Percentiles rank a stretch among this genome's conserved stretches.
Evolutionary conservation across 2,329 filamentous ascomycete genomes (phyloP).

Genomic region (Neoarthrinium moseri): DNA sequence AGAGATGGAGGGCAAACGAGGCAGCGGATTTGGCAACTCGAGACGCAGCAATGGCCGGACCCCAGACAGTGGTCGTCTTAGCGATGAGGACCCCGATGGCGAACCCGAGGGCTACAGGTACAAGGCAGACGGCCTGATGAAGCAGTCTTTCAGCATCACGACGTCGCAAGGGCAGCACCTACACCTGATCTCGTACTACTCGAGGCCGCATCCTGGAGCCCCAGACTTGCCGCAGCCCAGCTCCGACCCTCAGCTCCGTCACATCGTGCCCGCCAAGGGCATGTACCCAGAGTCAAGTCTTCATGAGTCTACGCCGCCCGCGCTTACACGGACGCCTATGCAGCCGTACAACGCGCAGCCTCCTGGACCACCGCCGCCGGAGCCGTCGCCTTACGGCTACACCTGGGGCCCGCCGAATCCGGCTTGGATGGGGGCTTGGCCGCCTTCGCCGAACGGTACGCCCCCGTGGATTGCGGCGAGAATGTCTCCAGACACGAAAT

Average conservation of each 20-base stretch:
- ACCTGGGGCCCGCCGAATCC: conserved; percentile 36
- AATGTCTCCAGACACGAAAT: conserved; percentile 25
- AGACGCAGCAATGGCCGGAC: conserved; percentile 68
- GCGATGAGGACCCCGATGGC: conserved; percentile 81
- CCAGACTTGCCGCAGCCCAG: conserved; percentile 78
- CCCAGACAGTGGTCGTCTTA: conserved; percentile 76
- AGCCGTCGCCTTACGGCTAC: conserved; percentile 35
- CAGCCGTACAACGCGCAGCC: conserved; percentile 39
- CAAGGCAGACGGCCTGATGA: conserved; percentile 97
- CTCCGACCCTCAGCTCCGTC: conserved; percentile 73
- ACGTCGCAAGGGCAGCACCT: conserved; percentile 86
- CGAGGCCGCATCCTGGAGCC: conserved; percentile 71
- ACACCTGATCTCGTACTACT: conserved; percentile 96
- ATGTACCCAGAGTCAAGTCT: conserved; percentile 97
- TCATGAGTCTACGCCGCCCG: conserved; percentile 78
- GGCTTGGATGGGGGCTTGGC: conserved; percentile 30
- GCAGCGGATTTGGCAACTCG: conserved; percentile 67
- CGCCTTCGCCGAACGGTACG: conserved; percentile 41
- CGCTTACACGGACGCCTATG: conserved; percentile 75
- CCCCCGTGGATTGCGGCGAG: conserved; percentile 30
- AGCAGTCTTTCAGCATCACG: conserved; percentile 99
- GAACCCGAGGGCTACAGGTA: conserved; percentile 91
- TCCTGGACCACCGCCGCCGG: conserved; percentile 15
- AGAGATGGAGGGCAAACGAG: conserved; percentile 98
- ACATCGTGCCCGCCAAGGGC: conserved; percentile 85